Evolutionary conservation across 331 rosid genomes (phyloP).

Genomic region (Malus hybrid): DNA sequence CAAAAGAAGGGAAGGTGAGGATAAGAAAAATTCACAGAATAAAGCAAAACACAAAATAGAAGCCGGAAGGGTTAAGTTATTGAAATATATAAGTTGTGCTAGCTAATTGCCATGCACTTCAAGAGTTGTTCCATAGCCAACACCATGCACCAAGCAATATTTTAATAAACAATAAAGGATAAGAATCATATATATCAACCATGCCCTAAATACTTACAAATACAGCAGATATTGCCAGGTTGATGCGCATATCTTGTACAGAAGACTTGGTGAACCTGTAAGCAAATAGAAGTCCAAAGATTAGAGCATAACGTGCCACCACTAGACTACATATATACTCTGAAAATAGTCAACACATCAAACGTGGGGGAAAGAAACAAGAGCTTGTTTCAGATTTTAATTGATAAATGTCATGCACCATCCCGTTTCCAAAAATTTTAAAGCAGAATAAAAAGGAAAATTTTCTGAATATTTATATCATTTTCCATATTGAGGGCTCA

Average conservation of each 20-base stretch:
- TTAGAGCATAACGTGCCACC: background rate
- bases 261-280: constrained; percentile 80
- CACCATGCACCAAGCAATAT: background rate
- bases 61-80: background rate
- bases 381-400: background rate
- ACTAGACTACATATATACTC: background rate
- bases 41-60: background rate
- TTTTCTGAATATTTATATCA: background rate
- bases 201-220: constrained; percentile 60
- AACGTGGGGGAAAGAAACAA: background rate
- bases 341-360: background rate
- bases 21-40: constrained; percentile 10
- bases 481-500: background rate
- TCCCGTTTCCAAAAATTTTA: background rate
- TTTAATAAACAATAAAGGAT: background rate
- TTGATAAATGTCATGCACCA: background rate
- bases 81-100: background rate
- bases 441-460: background rate
- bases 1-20: constrained; percentile 25
- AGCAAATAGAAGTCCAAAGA: constrained; percentile 24
- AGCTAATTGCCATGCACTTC: background rate
- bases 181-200: background rate
- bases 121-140: background rate
- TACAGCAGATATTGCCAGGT: constrained; percentile 78
- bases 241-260: constrained; percentile 65